These are phyloP conservation scores for Dendrocalamus latiflorus DNA, from an alignment of 202 grass and related monocot genomes.

Conservation along the genomic window DNA sequence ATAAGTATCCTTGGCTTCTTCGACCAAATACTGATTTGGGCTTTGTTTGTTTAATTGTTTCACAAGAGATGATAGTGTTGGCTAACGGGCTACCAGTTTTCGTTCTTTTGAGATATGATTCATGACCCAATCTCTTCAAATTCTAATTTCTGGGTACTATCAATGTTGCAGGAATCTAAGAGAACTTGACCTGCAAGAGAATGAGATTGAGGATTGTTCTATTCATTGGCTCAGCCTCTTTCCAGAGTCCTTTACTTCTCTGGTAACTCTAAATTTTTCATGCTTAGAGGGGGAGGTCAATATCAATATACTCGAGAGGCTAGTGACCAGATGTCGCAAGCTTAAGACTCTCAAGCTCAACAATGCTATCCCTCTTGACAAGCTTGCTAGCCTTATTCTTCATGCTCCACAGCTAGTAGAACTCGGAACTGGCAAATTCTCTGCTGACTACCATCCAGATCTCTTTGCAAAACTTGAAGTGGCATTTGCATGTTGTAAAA, in stretches of 20 bases:
- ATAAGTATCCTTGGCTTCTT: neutral
- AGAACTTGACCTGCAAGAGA: slow-evolving; percentile 69
- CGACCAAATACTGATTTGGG: neutral
- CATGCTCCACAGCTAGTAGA: slow-evolving; percentile 59
- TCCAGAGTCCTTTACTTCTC: slow-evolving; percentile 62
- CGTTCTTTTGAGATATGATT: neutral
- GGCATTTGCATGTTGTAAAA: slow-evolving; percentile 53
- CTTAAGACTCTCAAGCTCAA: slow-evolving; percentile 72
- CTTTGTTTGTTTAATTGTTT: slow-evolving; percentile 7
- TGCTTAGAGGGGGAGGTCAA: slow-evolving; percentile 56
- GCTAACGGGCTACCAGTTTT: neutral
- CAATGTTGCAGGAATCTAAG: slow-evolving; percentile 51
- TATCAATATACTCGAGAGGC: slow-evolving; percentile 46
- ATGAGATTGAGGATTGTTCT: slow-evolving; percentile 49
- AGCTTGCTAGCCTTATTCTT: slow-evolving; percentile 44
- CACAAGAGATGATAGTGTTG: neutral
- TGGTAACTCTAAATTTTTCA: slow-evolving; percentile 70
- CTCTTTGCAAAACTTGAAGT: slow-evolving; percentile 54
- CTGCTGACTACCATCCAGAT: slow-evolving; percentile 47
- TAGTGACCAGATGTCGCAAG: slow-evolving; percentile 66
- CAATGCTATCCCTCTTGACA: slow-evolving; percentile 55
- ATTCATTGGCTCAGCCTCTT: slow-evolving; percentile 58
- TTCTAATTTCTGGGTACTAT: slow-evolving; percentile 4
- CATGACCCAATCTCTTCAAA: neutral
- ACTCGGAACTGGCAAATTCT: slow-evolving; percentile 55